These are phyloP conservation scores for Yamadazyma atlantica DNA, from an alignment of 1,139 yeast genomes.

Conservation along the genomic window DNA sequence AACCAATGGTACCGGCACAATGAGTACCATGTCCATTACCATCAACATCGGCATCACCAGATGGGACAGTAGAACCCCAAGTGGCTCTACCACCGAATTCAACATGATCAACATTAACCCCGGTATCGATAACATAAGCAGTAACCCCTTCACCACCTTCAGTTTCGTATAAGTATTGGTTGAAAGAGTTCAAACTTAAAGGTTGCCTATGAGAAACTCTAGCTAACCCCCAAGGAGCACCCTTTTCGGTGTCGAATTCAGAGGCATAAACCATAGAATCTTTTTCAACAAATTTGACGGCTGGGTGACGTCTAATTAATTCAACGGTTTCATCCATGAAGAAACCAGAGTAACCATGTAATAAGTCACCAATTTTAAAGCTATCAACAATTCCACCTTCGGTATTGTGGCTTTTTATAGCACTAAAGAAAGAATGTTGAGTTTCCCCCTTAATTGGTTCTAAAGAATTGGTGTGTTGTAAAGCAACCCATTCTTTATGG, in stretches of 20 bases:
- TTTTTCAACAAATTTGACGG: conserved; percentile 37
- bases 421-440: conserved; percentile 34
- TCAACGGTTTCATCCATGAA: conserved; percentile 29
- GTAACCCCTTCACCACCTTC: conserved; percentile 46
- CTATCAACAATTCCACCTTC: conserved; percentile 61
- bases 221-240: conserved; percentile 37
- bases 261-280: conserved; percentile 32
- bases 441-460: conserved; percentile 21
- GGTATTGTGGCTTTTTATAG: conserved; percentile 29
- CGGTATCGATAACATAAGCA: conserved; percentile 46
- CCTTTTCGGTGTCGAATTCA: conserved; percentile 36
- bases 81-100: conserved; percentile 44
- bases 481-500: conserved; percentile 65
- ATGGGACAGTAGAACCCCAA: conserved; percentile 43
- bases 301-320: conserved; percentile 25
- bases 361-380: conserved; percentile 24
- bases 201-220: conserved; percentile 46
- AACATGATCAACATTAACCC: conserved; percentile 39
- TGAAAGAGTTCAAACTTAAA: conserved; percentile 50
- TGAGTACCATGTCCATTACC: conserved; percentile 59
- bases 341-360: conserved; percentile 36
- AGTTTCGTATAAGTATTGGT: conserved; percentile 34
- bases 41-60: conserved; percentile 36
- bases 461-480: conserved; percentile 36
- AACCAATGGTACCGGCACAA: conserved; percentile 48